Percentiles rank a stretch among this genome's conserved stretches.
Conservation (phyloP, 2,329 filamentous ascomycete genomes). For the Hymenoscyphus fraxineus region DNA sequence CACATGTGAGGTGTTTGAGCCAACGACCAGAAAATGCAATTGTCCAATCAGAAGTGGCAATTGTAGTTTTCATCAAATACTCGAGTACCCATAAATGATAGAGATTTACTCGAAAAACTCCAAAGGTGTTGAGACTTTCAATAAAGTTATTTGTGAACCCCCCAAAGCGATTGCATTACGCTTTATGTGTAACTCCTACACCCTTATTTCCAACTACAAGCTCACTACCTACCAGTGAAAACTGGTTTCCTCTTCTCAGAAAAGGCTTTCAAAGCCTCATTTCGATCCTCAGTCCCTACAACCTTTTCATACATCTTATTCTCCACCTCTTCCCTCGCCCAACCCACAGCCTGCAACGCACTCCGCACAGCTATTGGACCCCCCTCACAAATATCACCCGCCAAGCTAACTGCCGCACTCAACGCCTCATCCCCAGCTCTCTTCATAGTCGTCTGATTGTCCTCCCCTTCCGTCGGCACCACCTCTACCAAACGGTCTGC, state of each 20-base stretch:
- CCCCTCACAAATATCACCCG: slow-evolving; percentile 82
- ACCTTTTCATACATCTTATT: slow-evolving; percentile 83
- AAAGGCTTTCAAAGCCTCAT: slow-evolving; percentile 87
- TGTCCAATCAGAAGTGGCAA: too few relatives aligned
- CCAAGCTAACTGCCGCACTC: slow-evolving; percentile 72
- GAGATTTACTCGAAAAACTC: background rate
- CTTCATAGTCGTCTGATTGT: slow-evolving; percentile 44
- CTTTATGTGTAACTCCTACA: background rate
- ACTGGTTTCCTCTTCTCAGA: slow-evolving; percentile 67
- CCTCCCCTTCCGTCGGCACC: slow-evolving; percentile 48
- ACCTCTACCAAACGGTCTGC: slow-evolving; percentile 88
- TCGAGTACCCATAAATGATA: too few relatives aligned
- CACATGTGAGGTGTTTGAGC: too few relatives aligned
- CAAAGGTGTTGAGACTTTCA: background rate
- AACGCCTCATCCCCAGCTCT: slow-evolving; percentile 65
- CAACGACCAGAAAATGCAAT: too few relatives aligned
- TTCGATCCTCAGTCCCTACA: slow-evolving; percentile 76
- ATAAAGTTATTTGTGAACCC: background rate
- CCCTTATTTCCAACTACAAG: background rate
- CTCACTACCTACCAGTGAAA: slow-evolving; percentile 50
- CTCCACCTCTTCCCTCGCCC: slow-evolving; percentile 73
- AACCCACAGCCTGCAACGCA: slow-evolving; percentile 72
- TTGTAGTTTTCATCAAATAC: too few relatives aligned
- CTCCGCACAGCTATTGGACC: slow-evolving; percentile 79
- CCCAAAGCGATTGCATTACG: background rate